A percentile compares a stretch with the other conserved stretches of the same genome.
These are phyloP conservation scores for Obelidium mucronatum DNA, from an alignment of 192 early-diverging fungal species.

Conservation along the genomic window DNA sequence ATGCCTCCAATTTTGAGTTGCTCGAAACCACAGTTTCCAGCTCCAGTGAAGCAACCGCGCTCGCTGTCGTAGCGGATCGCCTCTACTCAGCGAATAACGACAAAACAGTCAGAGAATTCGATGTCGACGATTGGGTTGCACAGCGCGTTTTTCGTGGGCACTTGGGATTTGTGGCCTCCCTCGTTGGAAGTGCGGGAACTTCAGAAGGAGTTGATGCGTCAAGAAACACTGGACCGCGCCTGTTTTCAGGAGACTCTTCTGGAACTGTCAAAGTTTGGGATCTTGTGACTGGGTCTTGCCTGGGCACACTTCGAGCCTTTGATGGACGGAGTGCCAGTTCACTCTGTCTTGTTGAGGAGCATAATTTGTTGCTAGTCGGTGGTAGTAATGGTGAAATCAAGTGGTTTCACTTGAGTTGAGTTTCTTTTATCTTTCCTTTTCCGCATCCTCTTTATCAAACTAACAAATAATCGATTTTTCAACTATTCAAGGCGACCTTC, in stretches of 20 bases:
- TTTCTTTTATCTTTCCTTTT: not conserved
- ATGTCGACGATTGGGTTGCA: not conserved
- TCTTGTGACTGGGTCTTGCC: slow-evolving; percentile 1
- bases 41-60: slow-evolving; percentile 17
- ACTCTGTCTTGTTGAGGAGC: not conserved
- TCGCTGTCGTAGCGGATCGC: not conserved
- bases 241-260: slow-evolving; percentile 30
- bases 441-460: not conserved
- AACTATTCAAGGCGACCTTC: not conserved
- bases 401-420: slow-evolving; percentile 27
- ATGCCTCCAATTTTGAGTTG: not conserved
- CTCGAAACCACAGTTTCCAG: slow-evolving; percentile 13
- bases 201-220: not conserved
- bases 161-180: slow-evolving; percentile 24
- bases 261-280: slow-evolving; percentile 32
- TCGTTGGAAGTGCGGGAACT: slow-evolving; percentile 3
- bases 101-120: slow-evolving; percentile 18
- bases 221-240: slow-evolving; percentile 22
- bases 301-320: not conserved
- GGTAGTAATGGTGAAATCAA: slow-evolving; percentile 25
- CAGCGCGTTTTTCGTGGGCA: slow-evolving; percentile 25
- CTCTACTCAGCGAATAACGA: slow-evolving; percentile 32
- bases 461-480: not conserved
- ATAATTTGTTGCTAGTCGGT: slow-evolving; percentile 8
- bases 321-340: slow-evolving; percentile 14